Percentiles rank a stretch among this genome's conserved stretches.
Conservation (phyloP, 331 rosid genomes). For the Pyracantha coccinea region DNA sequence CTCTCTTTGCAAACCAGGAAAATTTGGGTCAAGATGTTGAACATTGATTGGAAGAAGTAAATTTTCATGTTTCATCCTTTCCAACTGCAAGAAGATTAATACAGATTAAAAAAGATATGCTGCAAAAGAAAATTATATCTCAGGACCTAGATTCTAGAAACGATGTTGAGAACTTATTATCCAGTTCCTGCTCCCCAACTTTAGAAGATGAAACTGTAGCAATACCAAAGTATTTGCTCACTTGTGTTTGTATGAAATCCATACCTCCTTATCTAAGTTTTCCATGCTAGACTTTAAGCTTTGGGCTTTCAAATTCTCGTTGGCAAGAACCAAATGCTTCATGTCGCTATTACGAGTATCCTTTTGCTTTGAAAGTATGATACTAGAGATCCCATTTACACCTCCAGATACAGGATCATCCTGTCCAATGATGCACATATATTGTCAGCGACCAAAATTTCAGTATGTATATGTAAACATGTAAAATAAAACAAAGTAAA, state of each 20-base stretch:
- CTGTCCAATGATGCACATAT: constrained; percentile 32
- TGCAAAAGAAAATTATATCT: too few relatives aligned
- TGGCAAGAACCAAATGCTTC: constrained; percentile 43
- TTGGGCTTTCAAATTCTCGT: constrained; percentile 28
- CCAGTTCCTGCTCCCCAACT: background rate
- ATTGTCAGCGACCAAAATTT: constrained; percentile 16
- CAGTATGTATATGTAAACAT: background rate
- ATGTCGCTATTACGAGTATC: constrained; percentile 33
- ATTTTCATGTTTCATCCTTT: constrained; percentile 79
- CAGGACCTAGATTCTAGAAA: too few relatives aligned
- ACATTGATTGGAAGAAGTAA: constrained; percentile 40
- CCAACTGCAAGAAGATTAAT: constrained; percentile 56
- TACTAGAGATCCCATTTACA: constrained; percentile 29
- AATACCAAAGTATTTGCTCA: background rate
- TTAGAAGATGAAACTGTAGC: background rate
- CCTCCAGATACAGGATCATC: constrained; percentile 34
- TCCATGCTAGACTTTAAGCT: constrained; percentile 78
- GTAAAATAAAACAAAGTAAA: constrained; percentile 5
- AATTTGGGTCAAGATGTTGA: constrained; percentile 32
- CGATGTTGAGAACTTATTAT: too few relatives aligned
- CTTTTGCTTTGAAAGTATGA: constrained; percentile 28
- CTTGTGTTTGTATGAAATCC: constrained; percentile 1
- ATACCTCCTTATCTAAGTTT: constrained; percentile 69
- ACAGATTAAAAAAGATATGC: background rate
- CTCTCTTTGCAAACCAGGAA: constrained; percentile 64